Conservation (phyloP, 1,139 yeast species). For the Saccharomyces pastorianus region DNA sequence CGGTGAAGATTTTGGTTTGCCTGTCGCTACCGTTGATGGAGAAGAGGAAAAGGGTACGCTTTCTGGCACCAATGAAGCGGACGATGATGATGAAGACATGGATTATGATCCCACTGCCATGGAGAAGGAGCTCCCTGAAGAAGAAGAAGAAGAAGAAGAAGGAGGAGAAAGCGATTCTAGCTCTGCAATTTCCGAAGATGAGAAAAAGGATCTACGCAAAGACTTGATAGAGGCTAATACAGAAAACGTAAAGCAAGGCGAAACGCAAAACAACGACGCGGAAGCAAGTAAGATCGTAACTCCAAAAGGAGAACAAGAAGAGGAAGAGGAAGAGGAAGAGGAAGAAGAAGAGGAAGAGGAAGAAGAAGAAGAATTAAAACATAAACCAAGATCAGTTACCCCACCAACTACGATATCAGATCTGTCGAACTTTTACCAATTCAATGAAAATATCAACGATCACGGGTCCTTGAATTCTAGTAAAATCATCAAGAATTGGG, state of each 20-base stretch:
- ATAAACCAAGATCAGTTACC: conserved; percentile 30
- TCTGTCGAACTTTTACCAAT: conserved; percentile 39
- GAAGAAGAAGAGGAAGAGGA: conserved; percentile 12
- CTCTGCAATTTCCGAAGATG: background rate
- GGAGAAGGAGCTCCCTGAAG: conserved; percentile 12
- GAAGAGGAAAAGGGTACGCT: background rate
- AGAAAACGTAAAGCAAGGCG: conserved; percentile 4
- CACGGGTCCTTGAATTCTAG: conserved; percentile 51
- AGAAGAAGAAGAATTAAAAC: conserved; percentile 25
- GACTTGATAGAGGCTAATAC: conserved; percentile 5
- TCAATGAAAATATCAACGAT: conserved; percentile 46
- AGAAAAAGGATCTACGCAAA: conserved; percentile 9
- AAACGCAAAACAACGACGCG: conserved; percentile 1
- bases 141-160: conserved; percentile 14
- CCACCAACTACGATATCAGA: conserved; percentile 45
- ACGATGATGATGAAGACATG: conserved; percentile 2
- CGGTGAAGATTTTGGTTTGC: conserved; percentile 7
- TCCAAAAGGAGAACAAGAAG: conserved; percentile 18
- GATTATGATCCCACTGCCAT: conserved; percentile 9
- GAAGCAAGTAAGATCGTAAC: background rate
- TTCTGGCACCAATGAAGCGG: background rate
- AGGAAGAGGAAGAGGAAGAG: conserved; percentile 9
- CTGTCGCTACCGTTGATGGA: background rate
- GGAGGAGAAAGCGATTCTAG: conserved; percentile 6
- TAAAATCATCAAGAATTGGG: conserved; percentile 57